These are phyloP conservation scores for Centaurea solstitialis DNA, from an alignment of 129 eudicot species.

Conservation along the genomic window DNA sequence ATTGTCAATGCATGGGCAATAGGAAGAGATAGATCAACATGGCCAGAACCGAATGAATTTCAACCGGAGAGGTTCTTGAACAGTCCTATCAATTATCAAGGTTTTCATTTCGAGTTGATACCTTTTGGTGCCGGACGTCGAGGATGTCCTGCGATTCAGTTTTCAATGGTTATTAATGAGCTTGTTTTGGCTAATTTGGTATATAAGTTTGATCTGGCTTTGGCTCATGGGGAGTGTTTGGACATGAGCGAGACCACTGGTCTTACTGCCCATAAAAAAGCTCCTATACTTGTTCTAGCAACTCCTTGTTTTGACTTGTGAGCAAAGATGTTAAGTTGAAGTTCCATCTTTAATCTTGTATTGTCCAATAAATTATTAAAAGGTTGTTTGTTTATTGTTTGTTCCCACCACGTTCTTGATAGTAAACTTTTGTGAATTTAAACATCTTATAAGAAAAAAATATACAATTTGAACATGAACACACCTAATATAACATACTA, in stretches of 20 bases:
- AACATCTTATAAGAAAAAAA: too few relatives aligned
- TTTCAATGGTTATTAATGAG: slow-evolving; percentile 29
- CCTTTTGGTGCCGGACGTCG: slow-evolving; percentile 48
- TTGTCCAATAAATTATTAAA: too few relatives aligned
- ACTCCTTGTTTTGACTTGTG: slow-evolving; percentile 9
- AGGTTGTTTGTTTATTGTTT: too few relatives aligned
- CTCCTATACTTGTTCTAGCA: slow-evolving; percentile 35
- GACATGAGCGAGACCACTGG: slow-evolving; percentile 37
- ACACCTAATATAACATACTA: too few relatives aligned
- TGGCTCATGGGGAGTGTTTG: slow-evolving; percentile 27
- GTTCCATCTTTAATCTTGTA: background rate
- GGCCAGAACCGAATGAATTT: slow-evolving; percentile 29
- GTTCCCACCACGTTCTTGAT: too few relatives aligned
- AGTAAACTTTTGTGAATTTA: too few relatives aligned
- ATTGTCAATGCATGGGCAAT: slow-evolving; percentile 42
- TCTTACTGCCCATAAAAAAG: slow-evolving; percentile 4
- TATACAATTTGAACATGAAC: too few relatives aligned
- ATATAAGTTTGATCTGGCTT: slow-evolving; percentile 29
- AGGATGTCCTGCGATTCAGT: slow-evolving; percentile 41
- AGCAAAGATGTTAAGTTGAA: background rate
- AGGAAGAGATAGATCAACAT: slow-evolving; percentile 25
- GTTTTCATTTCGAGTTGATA: slow-evolving; percentile 34
- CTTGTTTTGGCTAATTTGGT: slow-evolving; percentile 37
- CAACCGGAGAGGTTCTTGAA: slow-evolving; percentile 40
- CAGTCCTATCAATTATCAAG: slow-evolving; percentile 24